Evolutionary conservation across 805 yeast species (phyloP), one percentile per base, ranked within the genome.

Genomic region (Lachancea mirantina): DNA sequence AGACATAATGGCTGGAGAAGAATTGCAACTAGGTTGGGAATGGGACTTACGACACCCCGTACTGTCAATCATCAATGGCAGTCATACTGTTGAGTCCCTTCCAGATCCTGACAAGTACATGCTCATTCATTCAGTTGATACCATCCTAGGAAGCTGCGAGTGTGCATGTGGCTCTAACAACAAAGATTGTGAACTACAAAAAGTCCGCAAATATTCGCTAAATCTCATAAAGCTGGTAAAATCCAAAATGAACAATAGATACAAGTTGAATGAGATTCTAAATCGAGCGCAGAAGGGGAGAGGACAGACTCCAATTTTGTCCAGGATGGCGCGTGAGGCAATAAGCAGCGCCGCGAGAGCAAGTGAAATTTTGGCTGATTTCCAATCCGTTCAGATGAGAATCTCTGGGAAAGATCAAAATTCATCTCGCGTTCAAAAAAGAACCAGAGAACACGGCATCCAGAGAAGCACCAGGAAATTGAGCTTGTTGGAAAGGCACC

Each of bases 21-120:
- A 88, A 50, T 57, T 89, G 14, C 70, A 88, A 0, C 56, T 85
- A 7, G 73, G 77, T 2, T 89, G 97, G 97, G 84, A 79, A 39
- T 89, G 96, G 95, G 95, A 87, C 50, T 51, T 58, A 3, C 42
- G 62, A 11, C 95, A 87, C 52, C 95, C 96, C 2, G 81, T 85
- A 23, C 60, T 64, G 33, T 67, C 68, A 42, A 58, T 81, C 34
- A 63, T 70, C 16, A 55, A 61, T 16, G 62, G 69, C n/a, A 54
- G 61, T 18, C 42, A 57, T 47, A 49, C 59, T 21, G 73, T 78
- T 50, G 85, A 78, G 30, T 68, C 68, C 15, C 58, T 80, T 17
- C 45, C 63, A 5, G 74, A 74, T 26, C 59, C 63, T 1, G 76
- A 74, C 34, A 76, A 74, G 43, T 67, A 73, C 3, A 60, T 67